These are phyloP conservation scores for Petunia axillaris DNA, from an alignment of 257 asterid genomes.

Conservation along the genomic window DNA sequence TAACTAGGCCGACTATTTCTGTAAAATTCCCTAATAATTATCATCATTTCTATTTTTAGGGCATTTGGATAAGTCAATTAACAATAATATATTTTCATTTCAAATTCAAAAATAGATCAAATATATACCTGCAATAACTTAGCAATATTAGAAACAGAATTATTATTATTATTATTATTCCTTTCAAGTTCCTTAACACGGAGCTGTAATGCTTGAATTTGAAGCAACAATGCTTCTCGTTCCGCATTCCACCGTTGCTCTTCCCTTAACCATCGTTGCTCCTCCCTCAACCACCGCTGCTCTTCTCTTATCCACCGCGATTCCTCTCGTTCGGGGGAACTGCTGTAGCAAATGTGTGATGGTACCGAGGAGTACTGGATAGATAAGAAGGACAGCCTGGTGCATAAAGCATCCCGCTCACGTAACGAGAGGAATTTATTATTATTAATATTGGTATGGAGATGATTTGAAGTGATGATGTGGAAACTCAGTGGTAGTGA, in stretches of 20 bases:
- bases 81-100: neutral
- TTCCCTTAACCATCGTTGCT: conserved; percentile 84
- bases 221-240: conserved; percentile 59
- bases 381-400: neutral
- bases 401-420: too few species aligned
- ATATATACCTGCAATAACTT: conserved; percentile 66
- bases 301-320: conserved; percentile 93
- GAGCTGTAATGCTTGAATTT: conserved; percentile 60
- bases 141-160: conserved; percentile 57
- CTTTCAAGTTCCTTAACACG: conserved; percentile 67
- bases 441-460: neutral
- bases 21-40: too few species aligned
- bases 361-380: neutral
- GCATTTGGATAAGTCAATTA: conserved; percentile 1
- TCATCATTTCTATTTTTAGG: neutral
- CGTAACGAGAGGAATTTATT: neutral
- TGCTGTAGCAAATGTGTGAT: conserved; percentile 66
- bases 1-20: too few species aligned
- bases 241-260: conserved; percentile 81
- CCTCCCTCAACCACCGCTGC: conserved; percentile 96
- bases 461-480: neutral
- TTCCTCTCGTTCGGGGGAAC: conserved; percentile 58
- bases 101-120: neutral
- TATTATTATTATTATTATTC: conserved; percentile 43
- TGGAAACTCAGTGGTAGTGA: conserved; percentile 39